Evolutionary conservation across 1,284 basidiomycete genomes (phyloP), one percentile per base, ranked within the genome.

Genomic region (Hymenochaete sp.): DNA sequence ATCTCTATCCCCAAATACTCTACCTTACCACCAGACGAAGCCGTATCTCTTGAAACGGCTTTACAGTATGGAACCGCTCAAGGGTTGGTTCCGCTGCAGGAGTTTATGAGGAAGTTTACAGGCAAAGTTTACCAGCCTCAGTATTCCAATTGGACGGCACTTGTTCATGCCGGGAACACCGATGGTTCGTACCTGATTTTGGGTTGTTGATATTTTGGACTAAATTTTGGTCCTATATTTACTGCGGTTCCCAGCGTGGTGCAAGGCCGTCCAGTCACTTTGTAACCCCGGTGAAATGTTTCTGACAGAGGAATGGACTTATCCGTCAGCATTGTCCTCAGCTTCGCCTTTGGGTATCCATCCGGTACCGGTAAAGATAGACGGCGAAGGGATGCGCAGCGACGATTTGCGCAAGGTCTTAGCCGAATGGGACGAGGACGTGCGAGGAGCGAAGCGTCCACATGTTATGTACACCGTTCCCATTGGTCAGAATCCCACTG

Each of bases 401-500:
- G 70, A 73, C 42, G 71, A 70, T 31, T 65, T 92, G 33, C 75
- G 81, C 14, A 64, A 71, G 32, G 56, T 84, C 1, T 67, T 92
- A 3, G 62, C 62, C 2, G 70, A 67, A 44, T 92, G 88, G 89
- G 74, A 90, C 55, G 75, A 72, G 47, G 58, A 60, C 5, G 66
- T 65, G 13, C 68, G 73, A 24, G 78, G 72, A 24, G 71, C 72
- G 53, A 64, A 68, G 55, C 60, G 75, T 69, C 87, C 85, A 24
- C 78, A 75, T 55, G 73, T 91, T 14, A 69, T 90, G 59, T 90
- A 90, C 59, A 82, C 77, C 1, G 68, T 86, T 3, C 81, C 82
- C 5, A 64, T 83, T 27, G 80, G 80, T 22, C 87, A 91, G 63
- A 92, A 91, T 62, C 87, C 87, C 1, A 83, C 79, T 4, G 88